Evolutionary conservation across 495 filamentous ascomycete species (phyloP).

Genomic region (Amphirosellinia nigrospora): DNA sequence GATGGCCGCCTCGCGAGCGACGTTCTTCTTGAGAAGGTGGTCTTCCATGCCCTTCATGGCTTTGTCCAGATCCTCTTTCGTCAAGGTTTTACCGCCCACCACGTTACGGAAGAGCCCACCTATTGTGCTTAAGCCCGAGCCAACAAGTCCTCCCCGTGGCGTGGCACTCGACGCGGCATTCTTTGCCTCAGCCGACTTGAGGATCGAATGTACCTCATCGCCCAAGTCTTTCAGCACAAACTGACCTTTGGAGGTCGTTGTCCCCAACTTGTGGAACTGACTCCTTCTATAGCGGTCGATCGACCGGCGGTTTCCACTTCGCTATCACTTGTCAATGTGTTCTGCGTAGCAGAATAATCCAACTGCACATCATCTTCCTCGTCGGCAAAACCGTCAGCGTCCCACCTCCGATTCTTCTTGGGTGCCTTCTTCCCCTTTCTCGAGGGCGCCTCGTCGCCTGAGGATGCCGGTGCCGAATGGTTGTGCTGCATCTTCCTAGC

Average conservation of each 20-base stretch:
- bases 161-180: constrained; percentile 53
- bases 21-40: constrained; percentile 93
- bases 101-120: constrained; percentile 90
- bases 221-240: constrained; percentile 94
- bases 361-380: constrained; percentile 81
- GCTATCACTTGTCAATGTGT: constrained; percentile 54
- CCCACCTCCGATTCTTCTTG: constrained; percentile 91
- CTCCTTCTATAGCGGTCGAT: constrained; percentile 65
- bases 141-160: constrained; percentile 67
- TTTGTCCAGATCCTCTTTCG: constrained; percentile 84
- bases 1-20: constrained; percentile 90
- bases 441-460: constrained; percentile 74
- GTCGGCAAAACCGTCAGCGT: constrained; percentile 84
- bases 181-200: constrained; percentile 73
- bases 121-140: constrained; percentile 77
- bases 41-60: constrained; percentile 95
- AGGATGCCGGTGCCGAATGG: constrained; percentile 72
- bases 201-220: constrained; percentile 89
- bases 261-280: constrained; percentile 81
- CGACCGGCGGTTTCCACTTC: constrained; percentile 56
- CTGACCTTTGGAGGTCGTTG: constrained; percentile 81
- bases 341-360: constrained; percentile 78
- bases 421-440: constrained; percentile 64
- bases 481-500: constrained; percentile 75
- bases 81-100: constrained; percentile 89